A percentile compares a stretch with the other conserved stretches of the same genome.
Conservation (phyloP, 2,329 filamentous ascomycete species). For the Neonectria hederae region DNA sequence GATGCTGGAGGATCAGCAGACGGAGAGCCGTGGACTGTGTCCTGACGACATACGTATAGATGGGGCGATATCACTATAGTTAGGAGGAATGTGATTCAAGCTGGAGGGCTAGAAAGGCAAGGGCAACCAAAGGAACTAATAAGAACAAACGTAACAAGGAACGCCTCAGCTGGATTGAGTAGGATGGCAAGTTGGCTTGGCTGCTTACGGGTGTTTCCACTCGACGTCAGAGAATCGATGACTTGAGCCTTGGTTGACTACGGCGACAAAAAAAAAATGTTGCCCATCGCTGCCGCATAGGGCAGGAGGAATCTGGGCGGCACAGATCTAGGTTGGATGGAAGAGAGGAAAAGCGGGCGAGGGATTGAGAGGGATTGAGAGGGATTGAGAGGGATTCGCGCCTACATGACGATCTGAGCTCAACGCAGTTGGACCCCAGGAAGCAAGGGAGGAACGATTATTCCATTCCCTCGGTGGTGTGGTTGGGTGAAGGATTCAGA, state of each 20-base stretch:
- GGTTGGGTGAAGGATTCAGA: conserved; percentile 2
- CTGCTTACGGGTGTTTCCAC: not conserved
- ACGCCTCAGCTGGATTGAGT: not conserved
- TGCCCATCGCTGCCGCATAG: not conserved
- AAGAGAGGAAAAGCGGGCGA: not conserved
- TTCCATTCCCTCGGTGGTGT: not conserved
- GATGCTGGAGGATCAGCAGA: no score
- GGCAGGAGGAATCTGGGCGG: not conserved
- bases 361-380: not conserved
- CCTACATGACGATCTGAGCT: not conserved
- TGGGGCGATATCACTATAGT: no score
- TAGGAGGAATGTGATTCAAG: not conserved
- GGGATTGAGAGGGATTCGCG: not conserved
- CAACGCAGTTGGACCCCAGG: not conserved
- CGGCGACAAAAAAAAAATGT: not conserved
- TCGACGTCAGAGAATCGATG: not conserved
- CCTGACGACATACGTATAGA: no score
- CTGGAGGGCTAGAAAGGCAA: not conserved
- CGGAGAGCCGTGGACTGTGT: not conserved
- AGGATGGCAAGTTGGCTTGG: not conserved
- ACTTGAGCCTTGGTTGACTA: not conserved
- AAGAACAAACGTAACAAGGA: not conserved
- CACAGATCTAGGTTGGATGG: not conserved
- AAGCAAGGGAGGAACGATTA: not conserved
- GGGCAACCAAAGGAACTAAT: not conserved